Evolutionary conservation across 179 eudicot genomes (phyloP).

Genomic region (Patellifolia procumbens): DNA sequence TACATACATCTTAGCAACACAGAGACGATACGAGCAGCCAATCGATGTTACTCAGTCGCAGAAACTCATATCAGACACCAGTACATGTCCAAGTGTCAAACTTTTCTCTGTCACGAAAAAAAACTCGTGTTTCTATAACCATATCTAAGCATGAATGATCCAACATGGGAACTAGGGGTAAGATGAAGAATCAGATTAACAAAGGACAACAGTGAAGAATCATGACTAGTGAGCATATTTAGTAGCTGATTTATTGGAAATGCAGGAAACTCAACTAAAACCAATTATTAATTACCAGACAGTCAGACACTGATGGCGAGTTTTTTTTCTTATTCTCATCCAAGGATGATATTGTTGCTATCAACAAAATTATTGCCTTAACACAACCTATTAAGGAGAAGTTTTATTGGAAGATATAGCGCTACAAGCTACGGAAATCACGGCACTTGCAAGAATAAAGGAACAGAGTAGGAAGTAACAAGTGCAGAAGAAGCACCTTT

Average conservation of each 20-base stretch:
- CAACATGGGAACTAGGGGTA: background rate
- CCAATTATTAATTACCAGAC: background rate
- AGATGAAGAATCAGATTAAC: too few species aligned
- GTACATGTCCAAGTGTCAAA: background rate
- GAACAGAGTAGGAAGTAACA: conserved; percentile 1
- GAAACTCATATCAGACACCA: too few species aligned
- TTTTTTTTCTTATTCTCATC: background rate
- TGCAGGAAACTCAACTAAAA: background rate
- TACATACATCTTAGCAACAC: background rate
- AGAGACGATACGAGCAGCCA: background rate
- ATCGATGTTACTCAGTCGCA: too few species aligned
- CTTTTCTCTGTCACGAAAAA: too few species aligned
- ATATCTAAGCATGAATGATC: background rate
- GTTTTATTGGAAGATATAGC: background rate
- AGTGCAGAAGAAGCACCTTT: conserved; percentile 31
- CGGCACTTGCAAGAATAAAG: background rate
- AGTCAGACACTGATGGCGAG: too few species aligned
- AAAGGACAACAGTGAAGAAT: background rate
- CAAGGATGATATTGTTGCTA: background rate
- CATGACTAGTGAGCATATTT: background rate
- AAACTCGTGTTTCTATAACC: too few species aligned
- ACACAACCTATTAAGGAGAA: background rate
- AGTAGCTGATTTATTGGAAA: background rate
- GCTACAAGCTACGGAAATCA: background rate
- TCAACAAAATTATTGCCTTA: background rate